Evolutionary conservation across 2,329 filamentous ascomycete species (phyloP), one percentile per base, ranked within the genome.

Genomic region (Aspergillus tubingensis): DNA sequence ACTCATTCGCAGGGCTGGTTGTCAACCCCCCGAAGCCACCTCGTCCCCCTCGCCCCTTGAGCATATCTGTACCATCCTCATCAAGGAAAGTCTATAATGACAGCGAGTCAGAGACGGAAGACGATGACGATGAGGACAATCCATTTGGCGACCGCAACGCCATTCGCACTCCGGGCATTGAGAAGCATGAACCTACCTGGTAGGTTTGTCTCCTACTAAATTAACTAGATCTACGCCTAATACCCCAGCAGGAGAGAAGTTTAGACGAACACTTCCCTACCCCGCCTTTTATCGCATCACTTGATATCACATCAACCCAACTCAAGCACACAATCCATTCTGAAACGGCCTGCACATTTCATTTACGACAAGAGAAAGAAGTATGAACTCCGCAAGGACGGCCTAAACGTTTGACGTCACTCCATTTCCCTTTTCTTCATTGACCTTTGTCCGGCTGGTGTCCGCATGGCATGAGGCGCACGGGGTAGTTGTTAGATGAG

Each of bases 131-230:
- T 47, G 90, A 92, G n/a, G 85, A 95, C 64, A 86, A 96, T 71
- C 92, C 92, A 0, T 96, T 96, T 74, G 91, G 90, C 3, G 92
- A 96, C 73, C 85, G 85, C 44, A 93, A 96, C 72, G 90, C 87
- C 13, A 76, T 79, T 39, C 65, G 64, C 21, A 76, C 76, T 1
- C 72, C 75, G 15, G 64, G 54, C 5, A 44, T 74, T 38, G 75
- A 76, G 53, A 72, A 66, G 25, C 57, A 67, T 6, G 72, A 70
- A 44, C 72, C 69, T 52, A 73, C 70, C 17, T 78, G 75, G 76
- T 77, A 72, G 51, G 25, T 27, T 27, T 27, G 25, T 8, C 25
- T 8, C 25, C 7, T 25, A 25, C 25, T 25, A 25, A 25, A 25
- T n/a, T 25, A 25, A 25, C 7, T 25, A 27, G 25, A 27, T 27